Base-by-base conservation (phyloP, 371 early-diverging fungal species). In the Mortierella sp. region DNA sequence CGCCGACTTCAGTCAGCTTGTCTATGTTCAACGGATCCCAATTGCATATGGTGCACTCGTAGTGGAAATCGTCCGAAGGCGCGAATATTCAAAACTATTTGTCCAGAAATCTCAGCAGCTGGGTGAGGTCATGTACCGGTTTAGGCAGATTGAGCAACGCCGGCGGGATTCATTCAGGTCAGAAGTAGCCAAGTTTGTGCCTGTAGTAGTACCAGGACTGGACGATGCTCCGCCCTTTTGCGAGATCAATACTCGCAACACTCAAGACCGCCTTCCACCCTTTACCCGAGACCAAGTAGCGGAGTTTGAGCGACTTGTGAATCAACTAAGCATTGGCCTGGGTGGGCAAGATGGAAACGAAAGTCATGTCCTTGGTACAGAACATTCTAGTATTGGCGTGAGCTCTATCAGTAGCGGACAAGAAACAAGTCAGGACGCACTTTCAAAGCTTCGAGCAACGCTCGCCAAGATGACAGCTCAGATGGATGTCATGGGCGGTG, bases 51-150 rank as follows among this genome's bases (percentile, higher is more conserved):
- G 83, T 16, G 74, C 76, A 4, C 60, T 84, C 2, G 76, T 94
- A 45, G 90, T 93, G 37, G 95, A 95, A 72, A 83, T 93, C 59
- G 93, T 93, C 1, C 88, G 95, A 66, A 79, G 95, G 43, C 88
- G 87, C 47, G 94, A 93, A 77, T 94, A 91, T 75, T 76, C 85
- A 30, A 78, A 88, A 84, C 68, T 90, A 2, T 85, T 94, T 43
- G 55, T 90, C 11, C 75, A 83, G 67, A 89, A 91, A 63, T 88
- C 91, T 0, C 87, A 86, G 49, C 84, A 88, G 10, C 77, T 94
- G 68, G 90, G 92, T 6, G 93, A 93, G 63, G 75, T 92, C 39
- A 78, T 95, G 77, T 86, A 88, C 4, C 83, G 84, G 39, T 91
- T 90, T 68, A 85, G 89, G 35, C 74, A 83, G 3, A 72, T 85